These are phyloP conservation scores for Dendrobium chrysotoxum DNA, from an alignment of 106 monocot species.

Conservation along the genomic window DNA sequence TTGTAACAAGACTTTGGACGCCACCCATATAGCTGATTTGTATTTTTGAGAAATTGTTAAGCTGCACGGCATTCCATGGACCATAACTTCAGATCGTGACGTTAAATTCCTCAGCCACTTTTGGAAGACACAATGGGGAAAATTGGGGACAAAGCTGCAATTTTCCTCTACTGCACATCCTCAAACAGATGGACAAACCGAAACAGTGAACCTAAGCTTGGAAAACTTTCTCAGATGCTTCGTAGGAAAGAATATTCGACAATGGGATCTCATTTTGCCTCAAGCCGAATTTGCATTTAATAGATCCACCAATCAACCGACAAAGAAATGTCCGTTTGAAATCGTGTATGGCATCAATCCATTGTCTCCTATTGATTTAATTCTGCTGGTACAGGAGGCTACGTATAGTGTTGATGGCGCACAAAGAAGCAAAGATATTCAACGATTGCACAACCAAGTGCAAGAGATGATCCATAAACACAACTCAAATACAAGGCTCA, in stretches of 20 bases:
- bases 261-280: not conserved
- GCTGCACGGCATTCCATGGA: not conserved
- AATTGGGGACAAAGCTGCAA: not conserved
- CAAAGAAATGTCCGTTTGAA: no score
- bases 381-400: no score
- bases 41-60: conserved; percentile 3
- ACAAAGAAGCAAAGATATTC: no score
- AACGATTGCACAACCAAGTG: no score
- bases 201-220: not conserved
- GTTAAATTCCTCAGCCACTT: conserved; percentile 9
- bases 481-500: no score
- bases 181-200: not conserved
- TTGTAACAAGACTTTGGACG: conserved; percentile 1
- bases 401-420: no score
- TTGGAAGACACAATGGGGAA: conserved; percentile 2
- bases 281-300: not conserved
- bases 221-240: not conserved
- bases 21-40: not conserved
- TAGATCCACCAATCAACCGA: no score
- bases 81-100: conserved; percentile 10
- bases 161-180: not conserved
- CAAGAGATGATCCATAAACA: no score
- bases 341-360: no score
- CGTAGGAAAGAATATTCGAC: no score
- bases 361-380: no score